Evolutionary conservation across 164 flowering plant species (phyloP).

Genomic region (Vitis rupestris): DNA sequence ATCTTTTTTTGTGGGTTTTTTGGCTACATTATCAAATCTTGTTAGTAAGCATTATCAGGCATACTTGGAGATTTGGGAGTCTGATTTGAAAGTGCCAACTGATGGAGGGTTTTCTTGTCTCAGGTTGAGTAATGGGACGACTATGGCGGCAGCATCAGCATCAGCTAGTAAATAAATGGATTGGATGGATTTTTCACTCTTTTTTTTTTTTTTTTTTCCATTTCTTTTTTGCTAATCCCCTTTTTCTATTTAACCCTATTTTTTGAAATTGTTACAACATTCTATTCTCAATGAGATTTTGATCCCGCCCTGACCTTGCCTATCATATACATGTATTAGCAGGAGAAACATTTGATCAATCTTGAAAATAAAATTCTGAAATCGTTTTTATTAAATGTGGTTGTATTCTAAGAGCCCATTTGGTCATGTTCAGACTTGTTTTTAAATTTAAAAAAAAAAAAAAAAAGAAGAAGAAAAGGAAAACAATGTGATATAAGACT

Average conservation of each 20-base stretch:
- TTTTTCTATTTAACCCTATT: neutral
- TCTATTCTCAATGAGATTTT: neutral
- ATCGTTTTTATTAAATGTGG: neutral
- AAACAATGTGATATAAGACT: too few species aligned
- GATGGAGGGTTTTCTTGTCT: neutral
- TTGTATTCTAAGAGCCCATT: too few species aligned
- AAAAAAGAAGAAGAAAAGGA: too few species aligned
- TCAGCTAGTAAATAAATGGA: neutral
- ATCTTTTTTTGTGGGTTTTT: too few species aligned
- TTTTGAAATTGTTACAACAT: neutral
- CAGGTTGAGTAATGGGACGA: neutral
- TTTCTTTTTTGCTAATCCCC: too few species aligned
- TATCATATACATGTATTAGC: neutral
- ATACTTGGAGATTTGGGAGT: neutral
- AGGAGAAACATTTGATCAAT: neutral
- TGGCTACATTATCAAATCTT: too few species aligned
- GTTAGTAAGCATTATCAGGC: neutral
- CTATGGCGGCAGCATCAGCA: neutral
- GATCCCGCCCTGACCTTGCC: neutral
- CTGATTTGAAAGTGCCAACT: neutral
- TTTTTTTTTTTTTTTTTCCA: neutral
- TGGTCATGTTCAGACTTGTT: too few species aligned
- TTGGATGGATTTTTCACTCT: neutral
- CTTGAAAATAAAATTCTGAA: neutral
- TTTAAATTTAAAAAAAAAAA: too few species aligned